These are phyloP conservation scores for Fusarium falciforme DNA, from an alignment of 2,329 filamentous ascomycete species.

Conservation along the genomic window DNA sequence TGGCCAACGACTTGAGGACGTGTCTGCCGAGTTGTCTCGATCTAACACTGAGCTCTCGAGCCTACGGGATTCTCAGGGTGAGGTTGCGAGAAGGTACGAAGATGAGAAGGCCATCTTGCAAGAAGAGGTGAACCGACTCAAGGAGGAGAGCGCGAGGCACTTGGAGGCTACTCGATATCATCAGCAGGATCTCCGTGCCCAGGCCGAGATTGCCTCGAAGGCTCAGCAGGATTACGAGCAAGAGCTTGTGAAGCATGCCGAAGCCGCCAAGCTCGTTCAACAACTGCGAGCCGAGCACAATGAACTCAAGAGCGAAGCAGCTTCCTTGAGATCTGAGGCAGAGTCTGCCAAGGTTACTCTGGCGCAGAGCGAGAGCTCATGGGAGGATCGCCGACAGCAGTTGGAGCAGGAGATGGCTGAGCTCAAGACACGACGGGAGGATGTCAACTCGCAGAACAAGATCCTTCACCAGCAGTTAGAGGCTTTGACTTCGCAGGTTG, in stretches of 20 bases:
- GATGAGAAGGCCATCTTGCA: constrained; percentile 86
- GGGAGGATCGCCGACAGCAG: constrained; percentile 82
- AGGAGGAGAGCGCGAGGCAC: constrained; percentile 85
- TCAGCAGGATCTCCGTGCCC: constrained; percentile 90
- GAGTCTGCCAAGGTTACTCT: constrained; percentile 87
- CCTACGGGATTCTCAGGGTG: constrained; percentile 83
- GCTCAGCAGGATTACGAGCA: constrained; percentile 96
- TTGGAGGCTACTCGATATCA: constrained; percentile 84
- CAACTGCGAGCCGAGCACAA: constrained; percentile 83
- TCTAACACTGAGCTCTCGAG: constrained; percentile 86
- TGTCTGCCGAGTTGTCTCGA: constrained; percentile 82
- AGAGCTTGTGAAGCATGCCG: constrained; percentile 93
- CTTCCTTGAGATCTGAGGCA: constrained; percentile 80
- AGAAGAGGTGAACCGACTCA: constrained; percentile 81
- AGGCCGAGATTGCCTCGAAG: constrained; percentile 92
- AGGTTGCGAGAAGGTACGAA: constrained; percentile 76
- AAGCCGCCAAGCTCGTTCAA: constrained; percentile 89
- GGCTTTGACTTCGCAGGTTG: constrained; percentile 81
- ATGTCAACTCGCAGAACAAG: constrained; percentile 89
- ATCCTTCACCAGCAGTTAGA: constrained; percentile 91
- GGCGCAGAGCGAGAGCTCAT: constrained; percentile 84
- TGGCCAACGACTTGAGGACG: constrained; percentile 83
- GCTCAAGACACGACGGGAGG: constrained; percentile 81
- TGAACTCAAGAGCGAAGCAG: constrained; percentile 81
- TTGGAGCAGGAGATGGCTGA: constrained; percentile 88